Evolutionary conservation across 768 basidiomycete genomes (phyloP), one percentile per base, ranked within the genome.

Genomic region (Hebeloma cylindrosporum): DNA sequence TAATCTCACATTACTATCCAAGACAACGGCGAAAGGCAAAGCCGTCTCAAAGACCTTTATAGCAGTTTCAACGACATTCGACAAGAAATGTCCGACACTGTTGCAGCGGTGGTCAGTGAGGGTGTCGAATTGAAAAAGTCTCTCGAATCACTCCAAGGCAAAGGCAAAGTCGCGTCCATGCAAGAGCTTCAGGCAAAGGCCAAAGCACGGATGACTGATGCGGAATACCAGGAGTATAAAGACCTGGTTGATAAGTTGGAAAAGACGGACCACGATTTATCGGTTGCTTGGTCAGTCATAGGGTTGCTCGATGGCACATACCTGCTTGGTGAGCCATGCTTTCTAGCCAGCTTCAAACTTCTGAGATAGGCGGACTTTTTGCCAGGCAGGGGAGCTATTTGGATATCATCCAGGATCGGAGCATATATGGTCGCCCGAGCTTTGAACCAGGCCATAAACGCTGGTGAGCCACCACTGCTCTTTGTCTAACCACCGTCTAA

Each of bases 111-210:
- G 6, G 32, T 33, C 18, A 14, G 6, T 33, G 32, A 33, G n/a
- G 4, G 32, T 33, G 32, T 17, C 6, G 4, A 33, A 14, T 14
- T 33, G 32, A 33, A 33, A 17, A 33, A 7, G 13, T n/a, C 32
- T 7, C 32, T 33, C 18, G 32, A 33, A 14, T 10, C 13, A 8
- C 32, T 33, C 32, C 32, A 33, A n/a, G 32, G 32, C 32, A 8
- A 33, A 33, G 32, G 32, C 7, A 6, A 33, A 33, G 32, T 33
- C 32, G 32, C 32, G 32, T 33, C 32, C 32, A 33, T 33, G 32
- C 32, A 33, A n/a, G 32, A 33, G n/a, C 32, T 33, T 14, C n/a
- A 33, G n/a, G 32, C 32, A 33, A 33, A 33, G 32, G 32, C 32
- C 9, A 33, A 33, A 14, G 32, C 32, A 1, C 32, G 18, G 13